Base-by-base conservation (phyloP, 768 basidiomycete genomes). In the Artomyces pyxidatus region DNA sequence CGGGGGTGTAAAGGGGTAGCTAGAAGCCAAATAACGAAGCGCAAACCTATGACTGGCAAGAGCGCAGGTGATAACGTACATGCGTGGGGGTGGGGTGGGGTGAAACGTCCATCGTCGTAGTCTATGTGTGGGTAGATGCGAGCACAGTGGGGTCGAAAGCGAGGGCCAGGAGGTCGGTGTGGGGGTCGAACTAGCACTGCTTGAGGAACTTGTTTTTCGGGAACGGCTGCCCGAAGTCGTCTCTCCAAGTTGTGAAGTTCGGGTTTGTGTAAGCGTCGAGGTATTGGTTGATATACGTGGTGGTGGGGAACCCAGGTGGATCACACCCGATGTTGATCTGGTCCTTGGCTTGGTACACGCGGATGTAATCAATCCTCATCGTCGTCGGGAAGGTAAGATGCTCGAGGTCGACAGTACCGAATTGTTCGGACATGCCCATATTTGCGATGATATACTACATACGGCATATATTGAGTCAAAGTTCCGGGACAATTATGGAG, bases 321-420 rank as follows among this genome's bases (percentile, higher is more conserved):
- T 91, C 85, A 55, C 81, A 84, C 10, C 83, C 80, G 30, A 80
- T 68, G 54, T 81, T 81, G 55, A 70, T 65, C 8, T 63, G 56
- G 49, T 67, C 63, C 42, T 69, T 62, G 27, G 68, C 66, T 56
- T 85, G 84, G 58, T 84, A 86, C 8, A 95, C 85, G 1, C 92
- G 78, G 49, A 94, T 80, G 50, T 81, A 94, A 59, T 95, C 92
- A 43, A 93, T 67, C 48, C 69, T 69, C 85, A 93, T 83, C n/a
- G 63, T 68, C 14, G 81, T 65, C 5, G 66, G 66, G 61, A 80
- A 81, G 17, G 60, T 63, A 21, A 84, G 63, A 49, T 81, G 66
- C 1, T 62, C 66, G 37, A 75, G 67, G 52, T 84, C 80, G 52
- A 83, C 74, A 6, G 58, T 56, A 42, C 79, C 81, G 59, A 85